Evolutionary conservation across 768 basidiomycete genomes (phyloP).

Genomic region (Lactarius quietus): DNA sequence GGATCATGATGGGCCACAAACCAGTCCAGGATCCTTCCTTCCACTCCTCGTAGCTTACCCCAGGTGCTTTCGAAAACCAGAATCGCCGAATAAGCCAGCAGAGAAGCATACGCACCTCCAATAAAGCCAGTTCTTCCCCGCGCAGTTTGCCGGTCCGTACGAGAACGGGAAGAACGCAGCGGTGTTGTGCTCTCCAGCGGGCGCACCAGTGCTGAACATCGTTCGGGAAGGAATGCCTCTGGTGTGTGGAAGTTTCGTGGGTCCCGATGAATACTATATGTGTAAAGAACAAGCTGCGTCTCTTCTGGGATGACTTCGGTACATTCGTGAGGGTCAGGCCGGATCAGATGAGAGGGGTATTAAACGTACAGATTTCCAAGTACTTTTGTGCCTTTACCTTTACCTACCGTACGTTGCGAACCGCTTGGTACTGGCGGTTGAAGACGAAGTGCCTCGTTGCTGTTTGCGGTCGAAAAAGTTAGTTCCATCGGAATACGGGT

Average conservation of each 20-base stretch:
- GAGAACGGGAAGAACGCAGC: conserved; percentile 26
- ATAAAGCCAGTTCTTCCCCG: conserved; percentile 24
- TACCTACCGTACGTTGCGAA: neutral
- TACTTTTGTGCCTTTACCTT: neutral
- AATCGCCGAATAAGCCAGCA: neutral
- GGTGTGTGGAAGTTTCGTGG: neutral
- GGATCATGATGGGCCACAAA: neutral
- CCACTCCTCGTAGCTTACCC: neutral
- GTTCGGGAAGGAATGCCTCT: neutral
- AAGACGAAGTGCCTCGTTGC: neutral
- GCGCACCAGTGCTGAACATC: neutral
- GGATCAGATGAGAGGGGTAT: neutral
- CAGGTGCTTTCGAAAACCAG: neutral
- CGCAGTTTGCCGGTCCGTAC: conserved; percentile 25
- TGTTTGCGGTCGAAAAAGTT: neutral
- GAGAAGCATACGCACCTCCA: conserved; percentile 17
- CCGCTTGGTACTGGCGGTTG: neutral
- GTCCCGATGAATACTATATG: neutral
- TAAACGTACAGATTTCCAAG: neutral
- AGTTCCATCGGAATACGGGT: neutral
- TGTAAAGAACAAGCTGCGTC: neutral
- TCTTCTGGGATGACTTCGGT: neutral
- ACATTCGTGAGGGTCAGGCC: neutral
- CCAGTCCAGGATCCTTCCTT: neutral
- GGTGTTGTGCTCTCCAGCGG: conserved; percentile 1